Evolutionary conservation across 2,329 filamentous ascomycete genomes (phyloP), one percentile per base, ranked within the genome.

Genomic region (Furcasterigmium sp.): DNA sequence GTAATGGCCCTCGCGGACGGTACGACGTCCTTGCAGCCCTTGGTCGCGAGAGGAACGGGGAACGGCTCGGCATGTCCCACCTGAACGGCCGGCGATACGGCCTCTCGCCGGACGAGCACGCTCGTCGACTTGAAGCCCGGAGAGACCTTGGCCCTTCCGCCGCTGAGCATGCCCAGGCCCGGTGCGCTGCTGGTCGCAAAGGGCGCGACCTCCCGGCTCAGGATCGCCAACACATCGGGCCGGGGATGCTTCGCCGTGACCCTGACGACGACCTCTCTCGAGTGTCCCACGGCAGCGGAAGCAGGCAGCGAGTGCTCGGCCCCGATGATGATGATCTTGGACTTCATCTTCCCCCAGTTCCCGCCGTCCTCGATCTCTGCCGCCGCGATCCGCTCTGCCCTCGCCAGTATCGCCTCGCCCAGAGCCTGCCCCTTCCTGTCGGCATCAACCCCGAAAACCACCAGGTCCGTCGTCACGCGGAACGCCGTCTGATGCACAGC

Each of bases 171-270:
- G 8, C 19, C 41, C 15, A 43, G 23, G 4, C 41, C 41, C 1
- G 41, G 41, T 3, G 41, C 41, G 17, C 41, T 43, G 35, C 41
- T 43, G n/a, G 41, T 43, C 5, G 19, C 41, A 7, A 43, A 43
- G 3, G 41, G 36, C 3, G 41, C 35, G 20, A 43, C 41, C 26
- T 43, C 41, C 9, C 41, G 32, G 14, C 21, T 26, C 11, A 43
- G 23, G 21, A 43, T 36, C 9, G 19, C 21, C 8, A 43, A 23
- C 8, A 43, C 26, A 8, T 37, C 30, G 1, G 25, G 32, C 13
- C 41, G 32, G 11, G 28, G 20, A 19, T 38, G 32, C 25, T 43
- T 43, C 13, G 35, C 41, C 23, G 34, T 26, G 25, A 43, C 35
- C 8, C 41, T 20, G 17, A 43, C 21, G 6, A 38, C 41, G 8